Percentiles rank a stretch among this genome's conserved stretches.
Conservation (phyloP, 768 basidiomycete genomes). For the Gelatoporia subvermispora region DNA sequence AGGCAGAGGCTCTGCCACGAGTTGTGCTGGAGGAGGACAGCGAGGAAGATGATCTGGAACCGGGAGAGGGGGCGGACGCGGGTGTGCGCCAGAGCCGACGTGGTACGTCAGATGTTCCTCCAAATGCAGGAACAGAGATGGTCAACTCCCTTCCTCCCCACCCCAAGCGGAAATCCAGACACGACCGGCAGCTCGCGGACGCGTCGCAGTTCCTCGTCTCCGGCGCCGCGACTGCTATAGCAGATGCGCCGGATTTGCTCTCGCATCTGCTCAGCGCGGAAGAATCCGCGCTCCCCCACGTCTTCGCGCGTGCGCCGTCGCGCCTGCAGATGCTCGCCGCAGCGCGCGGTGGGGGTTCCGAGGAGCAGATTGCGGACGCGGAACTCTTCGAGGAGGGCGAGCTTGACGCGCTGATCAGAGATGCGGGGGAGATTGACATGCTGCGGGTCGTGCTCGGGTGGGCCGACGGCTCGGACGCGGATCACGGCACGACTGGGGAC, state of each 20-base stretch:
- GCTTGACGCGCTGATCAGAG: slow-evolving; percentile 54
- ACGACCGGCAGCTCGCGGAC: slow-evolving; percentile 31
- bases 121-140: background rate
- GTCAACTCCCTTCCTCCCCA: slow-evolving; percentile 8
- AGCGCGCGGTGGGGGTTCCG: slow-evolving; percentile 51
- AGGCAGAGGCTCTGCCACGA: slow-evolving; percentile 29
- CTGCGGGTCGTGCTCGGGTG: slow-evolving; percentile 36
- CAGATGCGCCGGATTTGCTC: slow-evolving; percentile 29
- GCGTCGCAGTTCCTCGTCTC: slow-evolving; percentile 51
- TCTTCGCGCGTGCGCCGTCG: slow-evolving; percentile 38
- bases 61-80: slow-evolving; percentile 4
- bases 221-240: slow-evolving; percentile 1
- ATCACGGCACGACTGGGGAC: background rate
- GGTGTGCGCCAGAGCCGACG: slow-evolving; percentile 5
- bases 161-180: slow-evolving; percentile 29
- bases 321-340: slow-evolving; percentile 62
- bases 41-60: slow-evolving; percentile 12
- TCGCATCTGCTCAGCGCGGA: slow-evolving; percentile 52
- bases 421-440: slow-evolving; percentile 43
- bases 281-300: slow-evolving; percentile 22
- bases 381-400: slow-evolving; percentile 71
- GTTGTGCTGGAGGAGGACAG: slow-evolving; percentile 35
- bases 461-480: slow-evolving; percentile 15
- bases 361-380: slow-evolving; percentile 53
- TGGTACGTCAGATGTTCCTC: slow-evolving; percentile 4